Evolutionary conservation across 1,139 yeast genomes (phyloP).

Genomic region (Tardiomyces blankii): DNA sequence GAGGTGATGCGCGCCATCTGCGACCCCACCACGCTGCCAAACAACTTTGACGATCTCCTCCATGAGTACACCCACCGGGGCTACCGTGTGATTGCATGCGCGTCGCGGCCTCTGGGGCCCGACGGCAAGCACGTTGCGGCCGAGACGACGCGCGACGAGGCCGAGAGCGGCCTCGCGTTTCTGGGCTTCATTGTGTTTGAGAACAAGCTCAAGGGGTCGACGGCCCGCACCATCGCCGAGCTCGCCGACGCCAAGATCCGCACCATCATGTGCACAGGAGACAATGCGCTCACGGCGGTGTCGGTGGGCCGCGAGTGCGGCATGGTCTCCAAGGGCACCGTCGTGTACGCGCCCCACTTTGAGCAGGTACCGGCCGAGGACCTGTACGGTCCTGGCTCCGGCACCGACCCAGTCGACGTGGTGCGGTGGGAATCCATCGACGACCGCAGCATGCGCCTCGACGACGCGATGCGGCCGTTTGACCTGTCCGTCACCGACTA

Average conservation of each 20-base stretch:
- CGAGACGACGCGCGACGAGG: constrained; percentile 40
- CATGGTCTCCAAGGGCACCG: constrained; percentile 36
- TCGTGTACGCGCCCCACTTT: constrained; percentile 62
- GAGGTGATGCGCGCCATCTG: constrained; percentile 86
- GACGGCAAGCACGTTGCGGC: constrained; percentile 18
- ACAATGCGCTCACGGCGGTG: constrained; percentile 84
- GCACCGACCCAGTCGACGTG: background rate
- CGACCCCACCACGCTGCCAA: constrained; percentile 56
- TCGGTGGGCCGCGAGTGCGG: constrained; percentile 86
- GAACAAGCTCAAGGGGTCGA: constrained; percentile 67
- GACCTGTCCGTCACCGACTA: constrained; percentile 31
- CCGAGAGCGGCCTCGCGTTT: constrained; percentile 60
- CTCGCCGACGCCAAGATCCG: constrained; percentile 60
- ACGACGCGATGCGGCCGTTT: constrained; percentile 52
- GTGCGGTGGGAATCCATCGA: constrained; percentile 31
- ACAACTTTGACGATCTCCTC: constrained; percentile 58
- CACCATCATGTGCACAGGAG: constrained; percentile 97
- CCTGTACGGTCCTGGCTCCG: constrained; percentile 7
- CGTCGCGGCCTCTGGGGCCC: constrained; percentile 38
- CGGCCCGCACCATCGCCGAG: constrained; percentile 48
- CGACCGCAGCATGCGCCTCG: constrained; percentile 32
- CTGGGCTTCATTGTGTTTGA: constrained; percentile 88
- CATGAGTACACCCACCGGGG: constrained; percentile 88
- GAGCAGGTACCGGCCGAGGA: constrained; percentile 16
- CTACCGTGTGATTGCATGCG: constrained; percentile 91